Conservation (phyloP, 1,139 yeast species). For the Pneumocystis wakefieldiae region DNA sequence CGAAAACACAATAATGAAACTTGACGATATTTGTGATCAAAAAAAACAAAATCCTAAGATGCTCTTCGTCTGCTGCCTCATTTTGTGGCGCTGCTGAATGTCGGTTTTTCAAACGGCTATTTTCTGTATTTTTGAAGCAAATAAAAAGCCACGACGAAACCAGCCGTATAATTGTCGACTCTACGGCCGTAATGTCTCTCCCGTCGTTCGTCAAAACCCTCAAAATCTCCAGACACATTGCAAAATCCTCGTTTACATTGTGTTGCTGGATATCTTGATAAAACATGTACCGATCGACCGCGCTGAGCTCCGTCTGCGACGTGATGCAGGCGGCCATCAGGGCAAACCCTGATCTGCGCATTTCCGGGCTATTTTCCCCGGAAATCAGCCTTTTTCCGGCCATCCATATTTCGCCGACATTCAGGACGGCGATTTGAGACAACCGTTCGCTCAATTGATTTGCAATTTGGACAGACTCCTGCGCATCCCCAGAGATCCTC, state of each 20-base stretch:
- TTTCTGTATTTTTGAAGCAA: constrained; percentile 1
- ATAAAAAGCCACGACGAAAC: constrained; percentile 3
- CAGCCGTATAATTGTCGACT: constrained; percentile 1
- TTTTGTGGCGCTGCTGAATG: background rate
- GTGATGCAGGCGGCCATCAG: constrained; percentile 43
- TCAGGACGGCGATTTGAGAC: background rate
- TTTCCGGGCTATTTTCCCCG: constrained; percentile 28
- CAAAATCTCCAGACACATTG: constrained; percentile 39
- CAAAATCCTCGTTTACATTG: constrained; percentile 41
- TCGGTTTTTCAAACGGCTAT: background rate
- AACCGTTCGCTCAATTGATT: background rate
- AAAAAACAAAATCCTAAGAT: constrained; percentile 25
- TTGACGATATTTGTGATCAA: constrained; percentile 35
- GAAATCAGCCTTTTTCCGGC: constrained; percentile 44
- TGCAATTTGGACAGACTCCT: background rate
- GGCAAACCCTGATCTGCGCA: constrained; percentile 39
- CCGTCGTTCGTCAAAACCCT: constrained; percentile 45
- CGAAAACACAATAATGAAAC: constrained; percentile 35
- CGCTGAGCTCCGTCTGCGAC: constrained; percentile 33
- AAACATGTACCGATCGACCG: constrained; percentile 38
- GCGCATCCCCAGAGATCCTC: background rate
- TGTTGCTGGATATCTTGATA: constrained; percentile 44
- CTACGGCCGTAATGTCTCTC: constrained; percentile 28
- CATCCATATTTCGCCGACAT: constrained; percentile 41
- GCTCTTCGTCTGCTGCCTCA: constrained; percentile 15